phyloP scores from a whole-genome alignment of 768 basidiomycete genomes.

The Crucibulum laeve region DNA sequence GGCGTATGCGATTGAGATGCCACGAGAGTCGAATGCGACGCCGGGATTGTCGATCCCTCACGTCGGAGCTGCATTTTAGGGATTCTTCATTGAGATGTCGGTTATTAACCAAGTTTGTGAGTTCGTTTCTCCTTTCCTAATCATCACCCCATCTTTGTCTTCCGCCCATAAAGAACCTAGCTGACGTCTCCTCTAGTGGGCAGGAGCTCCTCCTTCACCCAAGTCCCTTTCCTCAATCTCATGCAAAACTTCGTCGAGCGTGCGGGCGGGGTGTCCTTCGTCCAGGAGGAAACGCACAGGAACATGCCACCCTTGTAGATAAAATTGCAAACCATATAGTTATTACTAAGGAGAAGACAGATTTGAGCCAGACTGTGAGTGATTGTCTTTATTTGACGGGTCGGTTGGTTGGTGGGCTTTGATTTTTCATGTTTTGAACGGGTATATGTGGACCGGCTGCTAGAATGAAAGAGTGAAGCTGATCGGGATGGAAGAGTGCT shows the following conservation, averaged over 20 bases:
- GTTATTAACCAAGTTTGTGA: slow-evolving; percentile 61
- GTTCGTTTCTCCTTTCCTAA: slow-evolving; percentile 12
- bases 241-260: slow-evolving; percentile 56
- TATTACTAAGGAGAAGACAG: slow-evolving; percentile 35
- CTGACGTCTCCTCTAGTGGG: slow-evolving; percentile 34
- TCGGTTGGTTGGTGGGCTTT: too few relatives aligned
- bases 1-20: neutral
- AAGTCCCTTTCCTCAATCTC: slow-evolving; percentile 62
- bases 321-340: slow-evolving; percentile 35
- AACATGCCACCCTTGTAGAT: slow-evolving; percentile 38
- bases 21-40: slow-evolving; percentile 21
- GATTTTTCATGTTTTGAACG: too few relatives aligned
- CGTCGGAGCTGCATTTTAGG: slow-evolving; percentile 52
- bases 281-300: slow-evolving; percentile 66
- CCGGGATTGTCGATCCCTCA: slow-evolving; percentile 34
- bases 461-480: too few relatives aligned
- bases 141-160: too few relatives aligned
- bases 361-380: slow-evolving; percentile 5
- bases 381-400: too few relatives aligned
- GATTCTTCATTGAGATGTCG: slow-evolving; percentile 76
- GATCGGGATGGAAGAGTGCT: too few relatives aligned
- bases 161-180: neutral
- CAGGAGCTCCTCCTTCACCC: slow-evolving; percentile 34
- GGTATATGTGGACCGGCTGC: too few relatives aligned
- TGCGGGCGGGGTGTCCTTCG: slow-evolving; percentile 51